phyloP scores from a whole-genome alignment of 2,329 filamentous ascomycete species.

The Fusarium austroafricanum region DNA sequence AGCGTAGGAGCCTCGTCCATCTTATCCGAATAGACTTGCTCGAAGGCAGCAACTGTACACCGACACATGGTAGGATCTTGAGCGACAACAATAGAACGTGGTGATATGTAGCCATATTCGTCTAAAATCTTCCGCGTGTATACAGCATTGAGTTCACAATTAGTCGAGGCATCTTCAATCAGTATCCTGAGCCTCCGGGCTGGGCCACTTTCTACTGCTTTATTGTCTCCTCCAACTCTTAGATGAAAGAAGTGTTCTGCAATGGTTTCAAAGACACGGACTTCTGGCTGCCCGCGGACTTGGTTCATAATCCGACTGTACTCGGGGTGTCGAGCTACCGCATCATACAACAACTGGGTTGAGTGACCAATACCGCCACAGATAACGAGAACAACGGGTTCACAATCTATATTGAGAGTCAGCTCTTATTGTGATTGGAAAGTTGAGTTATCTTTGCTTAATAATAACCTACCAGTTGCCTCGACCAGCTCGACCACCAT shows the following conservation, averaged over 20 bases:
- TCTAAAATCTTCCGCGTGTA: slow-evolving; percentile 36
- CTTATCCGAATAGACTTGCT: slow-evolving; percentile 24
- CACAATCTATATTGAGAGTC: neutral
- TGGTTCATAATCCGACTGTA: slow-evolving; percentile 18
- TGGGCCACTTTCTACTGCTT: neutral
- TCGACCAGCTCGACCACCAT: neutral
- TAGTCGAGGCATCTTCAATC: slow-evolving; percentile 39
- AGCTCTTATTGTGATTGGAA: neutral
- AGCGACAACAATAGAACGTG: slow-evolving; percentile 34
- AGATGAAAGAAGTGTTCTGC: slow-evolving; percentile 29
- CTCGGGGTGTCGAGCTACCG: slow-evolving; percentile 27
- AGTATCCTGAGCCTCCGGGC: slow-evolving; percentile 18
- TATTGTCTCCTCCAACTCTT: neutral
- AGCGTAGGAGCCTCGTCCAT: neutral
- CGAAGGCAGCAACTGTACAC: slow-evolving; percentile 34
- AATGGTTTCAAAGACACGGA: slow-evolving; percentile 30
- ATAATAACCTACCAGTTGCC: neutral
- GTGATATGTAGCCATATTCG: slow-evolving; percentile 25
- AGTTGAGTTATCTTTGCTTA: too few relatives aligned
- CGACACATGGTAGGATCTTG: slow-evolving; percentile 41
- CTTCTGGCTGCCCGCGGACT: slow-evolving; percentile 27
- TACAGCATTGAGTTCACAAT: slow-evolving; percentile 38
- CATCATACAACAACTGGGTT: slow-evolving; percentile 36
- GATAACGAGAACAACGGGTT: slow-evolving; percentile 21
- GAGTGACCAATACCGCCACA: slow-evolving; percentile 42